phyloP scores from a whole-genome alignment of 202 grass and related monocot species.

The Carex sylvatica region DNA sequence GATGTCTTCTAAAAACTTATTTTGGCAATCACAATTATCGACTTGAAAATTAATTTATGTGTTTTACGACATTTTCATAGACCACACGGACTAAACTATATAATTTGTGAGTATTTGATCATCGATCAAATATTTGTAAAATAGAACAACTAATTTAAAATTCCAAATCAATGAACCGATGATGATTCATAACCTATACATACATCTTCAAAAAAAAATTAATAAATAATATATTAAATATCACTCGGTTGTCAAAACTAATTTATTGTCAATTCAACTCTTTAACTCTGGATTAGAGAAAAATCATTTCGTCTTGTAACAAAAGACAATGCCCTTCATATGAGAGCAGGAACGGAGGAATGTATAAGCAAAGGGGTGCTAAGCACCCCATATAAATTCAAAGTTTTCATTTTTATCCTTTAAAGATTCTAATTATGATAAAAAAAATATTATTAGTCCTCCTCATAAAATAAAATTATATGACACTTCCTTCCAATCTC shows the following conservation, averaged over 20 bases:
- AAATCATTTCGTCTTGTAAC: too few relatives aligned
- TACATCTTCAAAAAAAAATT: not conserved
- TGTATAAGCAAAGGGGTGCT: too few relatives aligned
- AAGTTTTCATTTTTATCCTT: too few relatives aligned
- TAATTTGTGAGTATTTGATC: not conserved
- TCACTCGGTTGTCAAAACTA: not conserved
- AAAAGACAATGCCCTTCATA: too few relatives aligned
- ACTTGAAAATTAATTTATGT: not conserved
- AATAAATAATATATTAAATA: not conserved
- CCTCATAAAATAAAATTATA: too few relatives aligned
- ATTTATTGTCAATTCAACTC: not conserved
- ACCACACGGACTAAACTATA: not conserved
- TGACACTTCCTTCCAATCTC: too few relatives aligned
- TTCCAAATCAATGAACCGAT: not conserved
- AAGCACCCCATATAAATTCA: too few relatives aligned
- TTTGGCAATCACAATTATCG: not conserved
- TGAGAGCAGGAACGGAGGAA: too few relatives aligned
- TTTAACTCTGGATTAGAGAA: too few relatives aligned
- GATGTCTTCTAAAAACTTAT: not conserved
- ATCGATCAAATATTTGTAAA: not conserved
- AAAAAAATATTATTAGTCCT: too few relatives aligned
- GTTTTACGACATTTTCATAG: too few relatives aligned
- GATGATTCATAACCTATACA: not conserved
- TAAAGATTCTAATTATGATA: too few relatives aligned
- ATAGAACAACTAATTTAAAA: not conserved